phyloP scores from a whole-genome alignment of 495 filamentous ascomycete species.

The Talaromyces proteolyticus region DNA sequence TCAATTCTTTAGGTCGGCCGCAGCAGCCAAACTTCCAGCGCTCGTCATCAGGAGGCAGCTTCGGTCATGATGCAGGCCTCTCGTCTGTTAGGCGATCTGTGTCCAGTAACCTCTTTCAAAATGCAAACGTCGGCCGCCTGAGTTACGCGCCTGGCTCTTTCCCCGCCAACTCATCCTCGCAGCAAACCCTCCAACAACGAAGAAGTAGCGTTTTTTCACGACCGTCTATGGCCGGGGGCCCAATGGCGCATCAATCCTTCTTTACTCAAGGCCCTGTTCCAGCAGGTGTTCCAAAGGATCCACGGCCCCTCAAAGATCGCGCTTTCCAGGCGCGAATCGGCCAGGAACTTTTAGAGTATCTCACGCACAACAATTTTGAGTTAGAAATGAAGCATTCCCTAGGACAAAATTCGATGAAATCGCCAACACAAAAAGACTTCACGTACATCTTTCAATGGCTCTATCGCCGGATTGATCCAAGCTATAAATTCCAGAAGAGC shows the following conservation, averaged over 20 bases:
- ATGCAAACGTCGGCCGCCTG: slow-evolving; percentile 52
- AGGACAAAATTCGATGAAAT: slow-evolving; percentile 78
- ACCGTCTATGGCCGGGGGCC: slow-evolving; percentile 52
- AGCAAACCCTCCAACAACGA: slow-evolving; percentile 48
- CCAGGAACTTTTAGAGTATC: slow-evolving; percentile 86
- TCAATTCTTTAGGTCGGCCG: slow-evolving; percentile 82
- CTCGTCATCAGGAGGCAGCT: slow-evolving; percentile 69
- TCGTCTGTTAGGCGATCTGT: slow-evolving; percentile 84
- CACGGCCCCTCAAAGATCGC: slow-evolving; percentile 79
- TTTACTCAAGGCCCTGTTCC: slow-evolving; percentile 78
- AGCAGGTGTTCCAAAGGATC: slow-evolving; percentile 77
- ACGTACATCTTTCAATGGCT: slow-evolving; percentile 96
- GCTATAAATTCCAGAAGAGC: slow-evolving; percentile 82
- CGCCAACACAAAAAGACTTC: slow-evolving; percentile 98
- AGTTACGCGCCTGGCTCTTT: slow-evolving; percentile 64
- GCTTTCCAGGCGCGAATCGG: slow-evolving; percentile 75
- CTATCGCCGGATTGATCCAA: slow-evolving; percentile 89
- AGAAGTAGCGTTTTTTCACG: slow-evolving; percentile 83
- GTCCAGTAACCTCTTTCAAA: slow-evolving; percentile 62
- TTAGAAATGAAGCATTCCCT: slow-evolving; percentile 93
- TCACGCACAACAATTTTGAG: slow-evolving; percentile 88
- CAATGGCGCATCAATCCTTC: slow-evolving; percentile 75
- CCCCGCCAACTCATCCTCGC: slow-evolving; percentile 37
- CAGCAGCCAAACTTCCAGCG: slow-evolving; percentile 81
- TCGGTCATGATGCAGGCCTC: slow-evolving; percentile 66